Base-by-base conservation (phyloP, 2,329 filamentous ascomycete genomes). In the Albifimbria verrucaria region DNA sequence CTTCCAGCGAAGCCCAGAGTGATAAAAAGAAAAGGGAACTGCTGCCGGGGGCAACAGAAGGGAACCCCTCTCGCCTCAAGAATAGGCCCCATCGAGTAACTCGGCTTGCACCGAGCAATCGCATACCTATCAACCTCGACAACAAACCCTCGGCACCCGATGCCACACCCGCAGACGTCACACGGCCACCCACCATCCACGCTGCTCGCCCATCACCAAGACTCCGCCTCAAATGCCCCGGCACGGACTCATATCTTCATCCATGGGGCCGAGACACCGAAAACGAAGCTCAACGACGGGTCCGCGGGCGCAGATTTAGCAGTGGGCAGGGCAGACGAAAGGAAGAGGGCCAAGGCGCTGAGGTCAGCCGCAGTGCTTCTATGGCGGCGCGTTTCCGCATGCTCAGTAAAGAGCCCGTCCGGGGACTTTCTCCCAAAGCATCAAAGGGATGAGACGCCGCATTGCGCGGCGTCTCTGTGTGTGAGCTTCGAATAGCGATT, bases 1-100 rank as follows among this genome's bases (percentile, higher is more conserved):
- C 71, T 70, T 73, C 74, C 74, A 58, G 58, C 57, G 72, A 77
- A 72, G 68, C 62, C 64, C 61, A 73, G 70, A 71, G 65, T 68
- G 62, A 65, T 58, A 59, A 62, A 65, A 65, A 62, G n/a, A n/a
- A n/a, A 56, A 55, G 49, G 54, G 59, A 56, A 62, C 61, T 59
- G 55, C 60, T 61, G 54, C 57, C 61, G 47, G 46, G 44, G 59
- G 43, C 50, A 52, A 60, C 56, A 59, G 57, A 54, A 57, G 58
- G 28, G 52, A 48, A 51, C 46, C 74, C 76, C 88, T 89, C 91
- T 96, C 92, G 92, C 89, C 83, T 92, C 93, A 89, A 97, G 91
- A 97, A 96, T 97, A 92, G 97, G 93, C 93, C 93, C 93, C 93
- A 96, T 97, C 92, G 92, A 96, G 93, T 97, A 95, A 96, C 90